Conservation (phyloP, 2,329 filamentous ascomycete species). For the Alternaria ventricosa region DNA sequence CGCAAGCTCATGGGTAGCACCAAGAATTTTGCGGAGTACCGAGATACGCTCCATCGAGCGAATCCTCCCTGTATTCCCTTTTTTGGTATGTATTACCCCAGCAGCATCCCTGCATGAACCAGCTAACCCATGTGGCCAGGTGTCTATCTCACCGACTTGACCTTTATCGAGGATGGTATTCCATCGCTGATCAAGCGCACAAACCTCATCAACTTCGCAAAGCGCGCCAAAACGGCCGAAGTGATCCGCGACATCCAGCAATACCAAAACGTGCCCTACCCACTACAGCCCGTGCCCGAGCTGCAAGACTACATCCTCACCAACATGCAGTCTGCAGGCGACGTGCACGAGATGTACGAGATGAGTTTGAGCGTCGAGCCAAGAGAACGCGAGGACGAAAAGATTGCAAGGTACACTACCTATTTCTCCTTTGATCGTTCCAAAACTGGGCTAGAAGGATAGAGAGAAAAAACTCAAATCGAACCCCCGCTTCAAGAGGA, state of each 20-base stretch:
- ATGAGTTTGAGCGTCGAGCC: constrained; percentile 93
- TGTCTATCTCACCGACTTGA: constrained; percentile 95
- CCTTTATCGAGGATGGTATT: constrained; percentile 98
- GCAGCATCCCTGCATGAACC: not conserved
- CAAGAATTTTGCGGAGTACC: constrained; percentile 97
- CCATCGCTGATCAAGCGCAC: constrained; percentile 96
- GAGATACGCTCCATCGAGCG: constrained; percentile 87
- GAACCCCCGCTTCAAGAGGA: not conserved
- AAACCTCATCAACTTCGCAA: constrained; percentile 97
- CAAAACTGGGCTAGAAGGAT: not conserved
- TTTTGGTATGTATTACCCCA: constrained; percentile 70
- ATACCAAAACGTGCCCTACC: constrained; percentile 97
- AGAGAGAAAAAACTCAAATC: not conserved
- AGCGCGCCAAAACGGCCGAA: constrained; percentile 96
- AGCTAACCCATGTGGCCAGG: constrained; percentile 57
- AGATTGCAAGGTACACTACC: constrained; percentile 86
- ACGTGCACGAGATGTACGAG: constrained; percentile 99
- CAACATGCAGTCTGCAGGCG: constrained; percentile 93
- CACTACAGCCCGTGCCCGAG: constrained; percentile 85
- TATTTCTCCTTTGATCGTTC: constrained; percentile 16
- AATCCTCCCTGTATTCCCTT: constrained; percentile 98
- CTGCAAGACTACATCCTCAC: constrained; percentile 95
- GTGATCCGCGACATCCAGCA: constrained; percentile 99
- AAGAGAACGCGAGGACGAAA: constrained; percentile 95
- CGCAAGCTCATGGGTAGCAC: constrained; percentile 94